Evolutionary conservation across 2,329 filamentous ascomycete species (phyloP).

Genomic region (Aciculosporium take): DNA sequence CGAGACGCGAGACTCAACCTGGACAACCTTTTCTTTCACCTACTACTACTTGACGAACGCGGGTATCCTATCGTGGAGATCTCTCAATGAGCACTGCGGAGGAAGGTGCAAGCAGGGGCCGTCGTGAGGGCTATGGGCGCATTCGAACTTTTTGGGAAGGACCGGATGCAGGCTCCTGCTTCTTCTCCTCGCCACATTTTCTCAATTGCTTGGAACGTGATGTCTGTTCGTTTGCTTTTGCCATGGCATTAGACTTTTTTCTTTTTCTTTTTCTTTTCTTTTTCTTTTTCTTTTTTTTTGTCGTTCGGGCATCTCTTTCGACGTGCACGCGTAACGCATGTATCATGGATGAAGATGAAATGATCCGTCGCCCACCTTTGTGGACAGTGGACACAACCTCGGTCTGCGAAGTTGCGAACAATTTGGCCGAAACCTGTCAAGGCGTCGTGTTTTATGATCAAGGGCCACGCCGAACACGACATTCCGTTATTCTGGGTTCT

Average conservation of each 20-base stretch:
- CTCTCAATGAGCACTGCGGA: background rate
- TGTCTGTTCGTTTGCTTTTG: background rate
- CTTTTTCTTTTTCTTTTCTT: too few species aligned
- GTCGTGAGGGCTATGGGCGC: background rate
- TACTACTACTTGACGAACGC: background rate
- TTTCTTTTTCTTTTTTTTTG: too few species aligned
- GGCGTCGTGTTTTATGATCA: background rate
- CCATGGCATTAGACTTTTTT: too few species aligned
- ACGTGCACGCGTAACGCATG: too few species aligned
- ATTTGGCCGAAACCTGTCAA: background rate
- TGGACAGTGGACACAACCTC: too few species aligned
- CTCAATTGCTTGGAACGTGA: background rate
- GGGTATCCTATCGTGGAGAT: background rate
- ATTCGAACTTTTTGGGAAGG: background rate
- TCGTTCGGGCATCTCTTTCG: too few species aligned
- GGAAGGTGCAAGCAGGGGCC: background rate
- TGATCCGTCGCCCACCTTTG: too few species aligned
- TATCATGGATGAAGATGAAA: too few species aligned
- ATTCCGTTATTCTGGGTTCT: too few species aligned
- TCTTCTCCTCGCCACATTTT: background rate
- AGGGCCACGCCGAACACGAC: too few species aligned
- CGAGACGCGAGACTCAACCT: background rate
- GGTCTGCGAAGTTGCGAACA: background rate
- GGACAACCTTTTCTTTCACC: too few species aligned
- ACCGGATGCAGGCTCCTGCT: background rate